These are phyloP conservation scores for Phytophthora boehmeriae DNA, from an alignment of 352 stramenopile species.

Conservation along the genomic window DNA sequence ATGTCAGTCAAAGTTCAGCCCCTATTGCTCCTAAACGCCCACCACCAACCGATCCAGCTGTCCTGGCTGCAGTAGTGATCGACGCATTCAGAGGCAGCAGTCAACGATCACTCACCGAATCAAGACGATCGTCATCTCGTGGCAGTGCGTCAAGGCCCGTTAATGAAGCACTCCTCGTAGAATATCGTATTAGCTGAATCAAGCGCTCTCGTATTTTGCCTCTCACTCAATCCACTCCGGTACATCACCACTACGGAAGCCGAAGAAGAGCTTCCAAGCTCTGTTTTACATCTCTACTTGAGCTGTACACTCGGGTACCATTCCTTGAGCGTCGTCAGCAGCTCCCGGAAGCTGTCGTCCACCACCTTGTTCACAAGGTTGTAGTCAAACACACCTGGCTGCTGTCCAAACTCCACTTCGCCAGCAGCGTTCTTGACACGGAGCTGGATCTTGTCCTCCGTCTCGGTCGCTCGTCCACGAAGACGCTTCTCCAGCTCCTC, in stretches of 20 bases:
- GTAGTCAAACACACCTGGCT: slow-evolving; percentile 87
- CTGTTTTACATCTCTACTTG: slow-evolving; percentile 23
- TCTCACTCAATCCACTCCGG: slow-evolving; percentile 1
- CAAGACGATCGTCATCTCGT: slow-evolving; percentile 24
- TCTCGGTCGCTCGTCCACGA: slow-evolving; percentile 95
- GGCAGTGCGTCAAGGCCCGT: slow-evolving; percentile 5
- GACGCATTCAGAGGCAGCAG: slow-evolving; percentile 22
- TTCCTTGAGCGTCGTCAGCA: slow-evolving; percentile 69
- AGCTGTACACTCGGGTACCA: slow-evolving; percentile 81
- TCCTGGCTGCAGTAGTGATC: slow-evolving; percentile 21
- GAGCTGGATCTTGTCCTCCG: slow-evolving; percentile 94
- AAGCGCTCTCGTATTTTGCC: slow-evolving; percentile 3
- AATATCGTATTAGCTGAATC: slow-evolving; percentile 48
- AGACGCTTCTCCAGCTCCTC: slow-evolving; percentile 95
- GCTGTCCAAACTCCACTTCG: slow-evolving; percentile 92
- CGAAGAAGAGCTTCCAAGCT: not conserved
- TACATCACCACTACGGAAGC: not conserved
- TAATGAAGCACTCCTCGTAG: slow-evolving; percentile 43
- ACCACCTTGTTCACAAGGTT: slow-evolving; percentile 91
- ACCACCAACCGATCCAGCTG: slow-evolving; percentile 6
- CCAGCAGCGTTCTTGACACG: slow-evolving; percentile 93
- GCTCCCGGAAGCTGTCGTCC: slow-evolving; percentile 77
- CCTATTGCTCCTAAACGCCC: not conserved
- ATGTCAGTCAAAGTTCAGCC: slow-evolving; percentile 24
- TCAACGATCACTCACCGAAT: slow-evolving; percentile 9